phyloP scores from a whole-genome alignment of 768 basidiomycete genomes.

The Brasilioporus rufonigricans region DNA sequence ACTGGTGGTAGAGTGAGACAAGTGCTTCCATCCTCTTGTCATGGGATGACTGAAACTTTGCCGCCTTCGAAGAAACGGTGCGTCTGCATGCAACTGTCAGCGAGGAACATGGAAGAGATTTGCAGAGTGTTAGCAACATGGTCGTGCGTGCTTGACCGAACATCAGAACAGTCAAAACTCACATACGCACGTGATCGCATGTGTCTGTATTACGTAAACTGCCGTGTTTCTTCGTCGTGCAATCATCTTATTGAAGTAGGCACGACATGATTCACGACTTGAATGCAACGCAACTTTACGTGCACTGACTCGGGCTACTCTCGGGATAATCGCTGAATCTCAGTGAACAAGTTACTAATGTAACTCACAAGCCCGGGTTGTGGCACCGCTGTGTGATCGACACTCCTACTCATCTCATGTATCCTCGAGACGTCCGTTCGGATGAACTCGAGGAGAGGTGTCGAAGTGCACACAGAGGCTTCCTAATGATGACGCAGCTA shows the following conservation, averaged over 20 bases:
- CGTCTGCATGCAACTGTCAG: constrained; percentile 14
- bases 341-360: neutral
- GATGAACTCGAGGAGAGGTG: neutral
- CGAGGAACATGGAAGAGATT: constrained; percentile 2
- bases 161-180: neutral
- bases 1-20: constrained; percentile 75
- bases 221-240: neutral
- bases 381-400: neutral
- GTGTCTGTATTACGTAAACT: constrained; percentile 16
- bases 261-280: neutral
- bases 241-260: neutral
- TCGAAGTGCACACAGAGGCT: neutral
- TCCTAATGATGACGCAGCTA: neutral
- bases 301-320: neutral
- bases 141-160: neutral
- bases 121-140: constrained; percentile 16
- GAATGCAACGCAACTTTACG: neutral
- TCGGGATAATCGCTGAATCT: neutral
- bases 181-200: neutral
- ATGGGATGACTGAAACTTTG: constrained; percentile 15
- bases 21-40: constrained; percentile 61
- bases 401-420: neutral
- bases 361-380: neutral
- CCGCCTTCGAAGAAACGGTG: constrained; percentile 19
- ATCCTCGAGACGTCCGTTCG: neutral